A percentile compares a stretch with the other conserved stretches of the same genome.
Evolutionary conservation across 139 green algal species (phyloP).

Genomic region (Penium margaritaceum): DNA sequence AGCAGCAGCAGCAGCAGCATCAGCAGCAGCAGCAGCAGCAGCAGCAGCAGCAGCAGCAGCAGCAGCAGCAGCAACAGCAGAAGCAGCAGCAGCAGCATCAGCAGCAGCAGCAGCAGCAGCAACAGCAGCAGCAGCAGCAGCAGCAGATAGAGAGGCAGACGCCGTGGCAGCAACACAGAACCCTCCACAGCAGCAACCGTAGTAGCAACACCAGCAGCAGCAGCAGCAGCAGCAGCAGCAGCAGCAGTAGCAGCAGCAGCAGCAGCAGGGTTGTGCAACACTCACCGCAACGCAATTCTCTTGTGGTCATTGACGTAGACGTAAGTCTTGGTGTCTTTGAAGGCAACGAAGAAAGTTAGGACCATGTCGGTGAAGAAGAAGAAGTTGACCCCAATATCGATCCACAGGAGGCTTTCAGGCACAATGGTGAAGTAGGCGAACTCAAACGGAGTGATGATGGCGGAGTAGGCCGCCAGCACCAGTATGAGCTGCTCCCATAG

Average conservation of each 20-base stretch:
- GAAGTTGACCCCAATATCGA: conserved; percentile 32
- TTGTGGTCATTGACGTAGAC: conserved; percentile 19
- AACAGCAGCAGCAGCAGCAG: neutral
- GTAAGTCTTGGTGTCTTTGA: conserved; percentile 29
- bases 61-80: neutral
- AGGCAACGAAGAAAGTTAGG: conserved; percentile 26
- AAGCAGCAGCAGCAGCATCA: neutral
- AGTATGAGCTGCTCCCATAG: conserved; percentile 29
- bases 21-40: too few relatives aligned
- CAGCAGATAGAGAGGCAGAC: neutral
- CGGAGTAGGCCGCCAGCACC: conserved; percentile 8
- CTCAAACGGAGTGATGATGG: conserved; percentile 26
- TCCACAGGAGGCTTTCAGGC: conserved; percentile 2
- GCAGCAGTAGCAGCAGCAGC: neutral
- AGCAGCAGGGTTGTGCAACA: neutral
- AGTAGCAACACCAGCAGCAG: neutral
- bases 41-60: too few relatives aligned
- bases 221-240: neutral
- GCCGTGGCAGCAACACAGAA: neutral
- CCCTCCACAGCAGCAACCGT: neutral
- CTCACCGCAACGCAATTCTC: conserved; percentile 23
- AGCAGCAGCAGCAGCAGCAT: too few relatives aligned
- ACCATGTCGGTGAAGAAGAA: conserved; percentile 26
- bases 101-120: neutral
- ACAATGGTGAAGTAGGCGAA: conserved; percentile 24